Conservation (phyloP, 805 yeast genomes). For the Candida pseudofarinosa region DNA sequence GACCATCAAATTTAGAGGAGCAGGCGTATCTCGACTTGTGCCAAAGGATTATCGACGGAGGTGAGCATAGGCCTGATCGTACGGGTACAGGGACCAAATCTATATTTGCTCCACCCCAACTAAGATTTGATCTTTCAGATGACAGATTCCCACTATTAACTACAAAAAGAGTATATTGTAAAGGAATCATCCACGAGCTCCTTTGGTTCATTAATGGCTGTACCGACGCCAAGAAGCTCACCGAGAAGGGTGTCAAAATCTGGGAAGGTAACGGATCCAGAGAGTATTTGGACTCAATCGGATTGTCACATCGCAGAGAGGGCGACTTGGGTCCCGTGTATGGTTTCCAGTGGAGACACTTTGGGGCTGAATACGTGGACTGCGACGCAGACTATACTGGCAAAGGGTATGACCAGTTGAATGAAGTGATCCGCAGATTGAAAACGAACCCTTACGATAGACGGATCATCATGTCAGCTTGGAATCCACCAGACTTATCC, state of each 20-base stretch:
- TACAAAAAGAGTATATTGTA: conserved; percentile 86
- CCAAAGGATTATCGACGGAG: conserved; percentile 67
- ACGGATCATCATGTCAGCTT: conserved; percentile 90
- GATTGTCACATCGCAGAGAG: conserved; percentile 73
- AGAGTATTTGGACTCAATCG: conserved; percentile 80
- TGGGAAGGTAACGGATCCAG: conserved; percentile 99
- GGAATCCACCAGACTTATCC: conserved; percentile 96
- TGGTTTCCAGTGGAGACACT: conserved; percentile 99
- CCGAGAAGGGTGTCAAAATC: conserved; percentile 86
- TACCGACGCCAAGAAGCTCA: conserved; percentile 77
- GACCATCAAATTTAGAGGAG: conserved; percentile 53
- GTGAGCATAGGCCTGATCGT: conserved; percentile 91
- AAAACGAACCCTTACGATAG: conserved; percentile 91
- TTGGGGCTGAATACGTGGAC: conserved; percentile 87
- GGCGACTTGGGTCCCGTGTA: conserved; percentile 98
- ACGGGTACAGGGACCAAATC: conserved; percentile 96
- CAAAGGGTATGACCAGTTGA: conserved; percentile 87
- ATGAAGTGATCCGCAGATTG: conserved; percentile 71
- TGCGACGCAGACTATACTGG: conserved; percentile 86
- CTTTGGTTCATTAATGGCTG: conserved; percentile 90
- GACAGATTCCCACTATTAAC: conserved; percentile 84
- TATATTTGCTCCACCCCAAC: conserved; percentile 92
- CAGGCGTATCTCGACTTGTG: conserved; percentile 85
- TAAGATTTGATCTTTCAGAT: conserved; percentile 71
- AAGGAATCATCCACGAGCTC: conserved; percentile 84